Percentiles rank a stretch among this genome's conserved stretches.
Conservation (phyloP, 169 alveolate species). For the Cryptosporidium parvum region DNA sequence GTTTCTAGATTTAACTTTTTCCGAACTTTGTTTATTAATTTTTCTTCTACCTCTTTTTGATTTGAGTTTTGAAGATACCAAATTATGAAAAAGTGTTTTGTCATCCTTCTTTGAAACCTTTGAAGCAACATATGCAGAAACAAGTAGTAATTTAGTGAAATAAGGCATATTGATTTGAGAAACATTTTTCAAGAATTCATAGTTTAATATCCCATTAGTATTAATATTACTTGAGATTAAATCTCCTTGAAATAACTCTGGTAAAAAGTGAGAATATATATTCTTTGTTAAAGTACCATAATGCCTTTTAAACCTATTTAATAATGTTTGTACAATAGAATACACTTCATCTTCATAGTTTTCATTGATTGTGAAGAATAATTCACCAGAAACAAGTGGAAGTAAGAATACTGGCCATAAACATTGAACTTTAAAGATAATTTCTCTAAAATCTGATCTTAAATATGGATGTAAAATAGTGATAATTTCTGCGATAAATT, state of each 20-base stretch:
- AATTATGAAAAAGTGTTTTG: constrained; percentile 31
- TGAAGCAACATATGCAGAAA: constrained; percentile 72
- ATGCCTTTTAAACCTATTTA: constrained; percentile 51
- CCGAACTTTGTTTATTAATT: not conserved
- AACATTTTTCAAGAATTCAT: constrained; percentile 21
- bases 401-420: constrained; percentile 61
- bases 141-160: constrained; percentile 42
- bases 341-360: not conserved
- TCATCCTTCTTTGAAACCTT: constrained; percentile 48
- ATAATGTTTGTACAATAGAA: not conserved
- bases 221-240: constrained; percentile 2
- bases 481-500: constrained; percentile 51
- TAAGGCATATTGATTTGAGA: constrained; percentile 43
- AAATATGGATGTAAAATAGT: constrained; percentile 46
- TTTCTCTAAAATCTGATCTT: constrained; percentile 46
- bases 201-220: not conserved
- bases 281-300: constrained; percentile 22
- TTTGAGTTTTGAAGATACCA: constrained; percentile 40
- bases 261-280: constrained; percentile 40
- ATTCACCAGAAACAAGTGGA: constrained; percentile 47
- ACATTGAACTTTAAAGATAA: constrained; percentile 7
- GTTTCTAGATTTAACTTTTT: not conserved
- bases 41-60: constrained; percentile 3
- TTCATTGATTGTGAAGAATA: not conserved
- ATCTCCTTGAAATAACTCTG: constrained; percentile 55